phyloP scores from a whole-genome alignment of 78 protist genomes.

The Dictyostelium brefeldianum region DNA sequence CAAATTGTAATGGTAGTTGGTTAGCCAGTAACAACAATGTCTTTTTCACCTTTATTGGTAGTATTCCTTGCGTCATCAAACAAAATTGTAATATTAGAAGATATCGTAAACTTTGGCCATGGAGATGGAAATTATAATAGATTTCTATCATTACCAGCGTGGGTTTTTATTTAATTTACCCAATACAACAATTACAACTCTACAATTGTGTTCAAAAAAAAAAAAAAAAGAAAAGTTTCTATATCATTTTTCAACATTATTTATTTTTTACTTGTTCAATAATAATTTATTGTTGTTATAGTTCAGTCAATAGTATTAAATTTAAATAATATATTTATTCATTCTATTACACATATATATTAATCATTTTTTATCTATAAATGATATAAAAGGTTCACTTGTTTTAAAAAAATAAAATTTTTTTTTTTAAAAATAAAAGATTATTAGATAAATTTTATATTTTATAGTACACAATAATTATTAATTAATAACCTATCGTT shows the following conservation, averaged over 20 bases:
- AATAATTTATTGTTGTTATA: not conserved
- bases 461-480: no score
- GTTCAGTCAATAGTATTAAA: slow-evolving; percentile 7
- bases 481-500: not conserved
- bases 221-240: not conserved
- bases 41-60: no score
- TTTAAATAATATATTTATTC: not conserved
- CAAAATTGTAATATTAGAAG: not conserved
- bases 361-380: not conserved
- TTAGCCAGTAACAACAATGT: no score
- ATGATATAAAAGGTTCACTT: not conserved
- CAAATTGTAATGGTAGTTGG: no score
- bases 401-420: not conserved
- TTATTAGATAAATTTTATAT: no score
- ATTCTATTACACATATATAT: not conserved
- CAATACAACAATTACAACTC: not conserved
- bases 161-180: no score
- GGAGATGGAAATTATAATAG: slow-evolving; percentile 31
- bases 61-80: no score
- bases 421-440: not conserved
- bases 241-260: not conserved
- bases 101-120: not conserved
- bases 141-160: not conserved
- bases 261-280: not conserved
- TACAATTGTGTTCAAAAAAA: not conserved